Conservation (phyloP, 2,329 filamentous ascomycete species). For the Stachybotrys echinatus region DNA sequence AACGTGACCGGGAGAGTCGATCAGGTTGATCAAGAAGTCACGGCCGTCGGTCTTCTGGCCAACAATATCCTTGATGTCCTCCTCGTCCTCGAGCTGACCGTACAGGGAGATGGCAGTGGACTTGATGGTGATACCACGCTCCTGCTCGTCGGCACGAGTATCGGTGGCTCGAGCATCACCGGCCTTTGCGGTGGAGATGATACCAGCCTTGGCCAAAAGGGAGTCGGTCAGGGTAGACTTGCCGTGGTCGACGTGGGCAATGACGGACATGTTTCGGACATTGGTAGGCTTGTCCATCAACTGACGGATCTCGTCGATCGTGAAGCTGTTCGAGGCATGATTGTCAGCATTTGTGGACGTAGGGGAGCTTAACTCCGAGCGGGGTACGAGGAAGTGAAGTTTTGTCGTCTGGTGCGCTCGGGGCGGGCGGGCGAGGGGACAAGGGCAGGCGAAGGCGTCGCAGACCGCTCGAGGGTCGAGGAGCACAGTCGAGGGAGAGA, state of each 20-base stretch:
- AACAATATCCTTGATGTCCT: conserved; percentile 93
- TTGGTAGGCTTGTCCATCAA: conserved; percentile 76
- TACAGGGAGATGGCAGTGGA: conserved; percentile 99
- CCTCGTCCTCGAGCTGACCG: conserved; percentile 71
- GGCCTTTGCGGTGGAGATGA: conserved; percentile 96
- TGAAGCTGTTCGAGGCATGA: conserved; percentile 68
- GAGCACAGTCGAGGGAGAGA: too few species aligned
- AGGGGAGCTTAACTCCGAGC: conserved; percentile 33
- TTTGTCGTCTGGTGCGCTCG: conserved; percentile 1
- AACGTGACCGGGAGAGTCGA: conserved; percentile 99
- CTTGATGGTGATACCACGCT: conserved; percentile 99
- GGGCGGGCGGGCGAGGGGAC: conserved; percentile 1
- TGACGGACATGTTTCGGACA: conserved; percentile 97
- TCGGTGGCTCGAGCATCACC: conserved; percentile 95
- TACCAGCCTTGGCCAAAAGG: conserved; percentile 98
- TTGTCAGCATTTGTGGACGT: conserved; percentile 41
- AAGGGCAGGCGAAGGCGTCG: too few species aligned
- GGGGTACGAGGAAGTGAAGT: conserved; percentile 27
- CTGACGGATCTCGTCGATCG: conserved; percentile 83
- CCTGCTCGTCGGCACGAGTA: conserved; percentile 95
- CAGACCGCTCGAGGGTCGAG: conserved; percentile 1
- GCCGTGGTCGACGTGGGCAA: conserved; percentile 99
- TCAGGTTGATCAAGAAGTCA: conserved; percentile 99
- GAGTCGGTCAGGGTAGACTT: conserved; percentile 99
- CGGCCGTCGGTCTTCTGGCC: conserved; percentile 82